phyloP scores from a whole-genome alignment of 1,284 basidiomycete species.

The Cryptococcus amylolentus region DNA sequence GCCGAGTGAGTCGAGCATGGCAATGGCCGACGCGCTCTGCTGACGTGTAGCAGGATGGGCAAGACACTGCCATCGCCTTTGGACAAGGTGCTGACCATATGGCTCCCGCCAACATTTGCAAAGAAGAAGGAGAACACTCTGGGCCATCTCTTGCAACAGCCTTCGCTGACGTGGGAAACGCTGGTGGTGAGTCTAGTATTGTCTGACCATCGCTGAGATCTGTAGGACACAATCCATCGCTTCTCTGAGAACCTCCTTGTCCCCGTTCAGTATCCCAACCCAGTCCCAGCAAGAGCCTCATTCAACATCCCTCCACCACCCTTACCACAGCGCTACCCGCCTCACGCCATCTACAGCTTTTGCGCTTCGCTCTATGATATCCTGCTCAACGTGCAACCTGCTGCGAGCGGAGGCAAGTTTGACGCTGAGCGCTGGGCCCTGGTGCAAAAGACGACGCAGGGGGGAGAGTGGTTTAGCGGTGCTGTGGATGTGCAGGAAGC shows the following conservation, averaged over 20 bases:
- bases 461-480: slow-evolving; percentile 42
- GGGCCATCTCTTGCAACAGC: slow-evolving; percentile 33
- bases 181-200: slow-evolving; percentile 28
- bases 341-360: slow-evolving; percentile 41
- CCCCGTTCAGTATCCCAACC: slow-evolving; percentile 43
- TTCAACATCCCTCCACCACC: slow-evolving; percentile 39
- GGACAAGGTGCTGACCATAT: slow-evolving; percentile 33
- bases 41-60: slow-evolving; percentile 33
- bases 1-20: slow-evolving; percentile 24
- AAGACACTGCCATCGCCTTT: slow-evolving; percentile 34
- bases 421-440: slow-evolving; percentile 39
- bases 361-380: slow-evolving; percentile 35
- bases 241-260: slow-evolving; percentile 40
- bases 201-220: slow-evolving; percentile 5
- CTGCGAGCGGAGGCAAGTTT: neutral
- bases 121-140: slow-evolving; percentile 43
- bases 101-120: slow-evolving; percentile 37
- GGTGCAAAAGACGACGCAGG: slow-evolving; percentile 34
- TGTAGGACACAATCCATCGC: slow-evolving; percentile 35
- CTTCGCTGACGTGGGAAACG: slow-evolving; percentile 35
- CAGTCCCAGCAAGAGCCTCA: slow-evolving; percentile 34
- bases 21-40: neutral
- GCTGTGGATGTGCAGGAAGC: slow-evolving; percentile 30
- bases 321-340: slow-evolving; percentile 28
- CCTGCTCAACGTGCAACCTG: slow-evolving; percentile 32